A percentile compares a stretch with the other conserved stretches of the same genome.
Evolutionary conservation across 148 eudicot genomes (phyloP).

Genomic region (Nyssa sinensis): DNA sequence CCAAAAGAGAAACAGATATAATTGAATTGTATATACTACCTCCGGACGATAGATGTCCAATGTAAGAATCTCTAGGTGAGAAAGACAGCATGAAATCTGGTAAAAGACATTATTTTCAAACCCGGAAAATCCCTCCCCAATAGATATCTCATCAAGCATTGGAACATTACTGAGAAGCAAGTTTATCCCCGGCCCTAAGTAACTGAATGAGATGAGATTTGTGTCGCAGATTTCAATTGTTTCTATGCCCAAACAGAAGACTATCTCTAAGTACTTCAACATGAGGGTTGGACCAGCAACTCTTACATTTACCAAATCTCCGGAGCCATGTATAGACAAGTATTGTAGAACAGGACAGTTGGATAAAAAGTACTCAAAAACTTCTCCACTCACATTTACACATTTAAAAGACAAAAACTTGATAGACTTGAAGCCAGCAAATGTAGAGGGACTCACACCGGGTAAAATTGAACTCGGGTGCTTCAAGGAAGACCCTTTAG

Average conservation of each 20-base stretch:
- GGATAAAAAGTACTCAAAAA: constrained; percentile 3
- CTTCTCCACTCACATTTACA: constrained; percentile 26
- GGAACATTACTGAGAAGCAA: constrained; percentile 21
- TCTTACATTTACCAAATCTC: constrained; percentile 14
- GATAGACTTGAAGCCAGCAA: constrained; percentile 8
- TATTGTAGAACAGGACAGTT: constrained; percentile 10
- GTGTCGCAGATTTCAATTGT: constrained; percentile 15
- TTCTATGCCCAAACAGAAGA: constrained; percentile 21
- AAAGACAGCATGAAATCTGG: constrained; percentile 21
- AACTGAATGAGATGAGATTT: constrained; percentile 23
- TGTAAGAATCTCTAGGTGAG: constrained; percentile 25
- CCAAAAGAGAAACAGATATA: not conserved
- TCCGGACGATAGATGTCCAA: constrained; percentile 21
- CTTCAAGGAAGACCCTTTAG: constrained; percentile 9
- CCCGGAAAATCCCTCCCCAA: constrained; percentile 21
- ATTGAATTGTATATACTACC: constrained; percentile 2
- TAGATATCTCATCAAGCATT: constrained; percentile 24
- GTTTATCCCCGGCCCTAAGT: constrained; percentile 13
- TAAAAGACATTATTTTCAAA: constrained; percentile 21
- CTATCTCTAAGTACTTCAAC: constrained; percentile 22
- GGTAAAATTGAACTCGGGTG: too few species aligned
- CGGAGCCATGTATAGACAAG: constrained; percentile 18
- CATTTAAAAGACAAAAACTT: constrained; percentile 19
- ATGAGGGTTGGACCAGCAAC: constrained; percentile 11
- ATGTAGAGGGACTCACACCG: not conserved